A percentile compares a stretch with the other conserved stretches of the same genome.
These are phyloP conservation scores for Garcia nutans DNA, from an alignment of 345 rosid genomes.

Conservation along the genomic window DNA sequence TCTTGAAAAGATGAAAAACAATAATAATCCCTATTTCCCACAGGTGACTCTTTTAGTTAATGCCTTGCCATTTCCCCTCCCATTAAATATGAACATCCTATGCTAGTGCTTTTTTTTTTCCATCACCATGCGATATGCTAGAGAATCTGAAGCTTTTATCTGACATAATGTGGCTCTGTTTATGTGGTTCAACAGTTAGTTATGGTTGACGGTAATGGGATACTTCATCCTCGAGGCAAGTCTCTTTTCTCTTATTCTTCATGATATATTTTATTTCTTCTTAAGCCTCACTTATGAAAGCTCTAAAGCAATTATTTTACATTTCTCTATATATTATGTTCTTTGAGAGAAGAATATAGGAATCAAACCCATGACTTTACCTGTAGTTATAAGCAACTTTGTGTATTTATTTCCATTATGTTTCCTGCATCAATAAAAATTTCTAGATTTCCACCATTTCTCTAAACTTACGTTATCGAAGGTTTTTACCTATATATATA, in stretches of 20 bases:
- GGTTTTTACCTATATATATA: not conserved
- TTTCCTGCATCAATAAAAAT: no score
- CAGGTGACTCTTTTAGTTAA: conserved; percentile 48
- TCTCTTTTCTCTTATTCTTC: conserved; percentile 2
- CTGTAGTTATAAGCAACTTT: no score
- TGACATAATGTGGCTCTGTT: not conserved
- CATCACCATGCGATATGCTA: not conserved
- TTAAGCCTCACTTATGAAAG: not conserved
- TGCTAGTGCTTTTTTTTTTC: not conserved
- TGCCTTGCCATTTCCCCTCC: not conserved
- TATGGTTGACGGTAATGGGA: conserved; percentile 90
- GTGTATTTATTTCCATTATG: no score
- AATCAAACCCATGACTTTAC: no score
- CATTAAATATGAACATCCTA: not conserved
- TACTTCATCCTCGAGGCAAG: conserved; percentile 93
- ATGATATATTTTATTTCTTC: not conserved
- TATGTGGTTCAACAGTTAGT: conserved; percentile 46
- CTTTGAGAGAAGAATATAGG: no score
- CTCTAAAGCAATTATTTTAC: no score
- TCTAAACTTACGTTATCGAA: not conserved
- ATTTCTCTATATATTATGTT: no score
- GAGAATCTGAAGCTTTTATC: not conserved
- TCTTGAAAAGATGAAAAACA: conserved; percentile 59
- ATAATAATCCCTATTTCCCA: conserved; percentile 52
- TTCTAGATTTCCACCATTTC: not conserved